Evolutionary conservation across 2,329 filamentous ascomycete genomes (phyloP).

Genomic region (Clonostachys sp.): DNA sequence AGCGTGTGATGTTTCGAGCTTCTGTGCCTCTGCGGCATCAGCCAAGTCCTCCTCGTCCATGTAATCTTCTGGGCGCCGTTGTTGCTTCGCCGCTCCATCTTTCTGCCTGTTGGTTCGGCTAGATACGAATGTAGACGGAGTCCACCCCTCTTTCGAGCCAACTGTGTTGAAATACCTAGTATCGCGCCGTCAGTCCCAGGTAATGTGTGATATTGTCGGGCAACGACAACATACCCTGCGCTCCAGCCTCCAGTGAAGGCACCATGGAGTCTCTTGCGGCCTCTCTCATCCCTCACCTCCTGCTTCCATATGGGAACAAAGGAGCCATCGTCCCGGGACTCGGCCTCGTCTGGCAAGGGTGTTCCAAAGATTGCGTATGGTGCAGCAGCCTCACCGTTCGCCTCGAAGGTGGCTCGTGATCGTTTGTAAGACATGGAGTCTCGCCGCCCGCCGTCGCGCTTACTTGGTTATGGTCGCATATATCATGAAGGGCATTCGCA

Average conservation of each 20-base stretch:
- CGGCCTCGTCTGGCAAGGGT: constrained; percentile 74
- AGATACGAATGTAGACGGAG: constrained; percentile 85
- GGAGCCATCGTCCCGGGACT: constrained; percentile 81
- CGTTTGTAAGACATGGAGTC: constrained; percentile 72
- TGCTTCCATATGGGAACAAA: constrained; percentile 98
- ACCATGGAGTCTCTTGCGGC: constrained; percentile 85
- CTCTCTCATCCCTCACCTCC: constrained; percentile 89
- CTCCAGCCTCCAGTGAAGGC: constrained; percentile 97
- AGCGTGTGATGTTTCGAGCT: constrained; percentile 65
- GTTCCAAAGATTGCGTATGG: constrained; percentile 81
- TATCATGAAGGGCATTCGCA: constrained; percentile 1
- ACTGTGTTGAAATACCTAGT: constrained; percentile 93
- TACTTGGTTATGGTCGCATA: not conserved
- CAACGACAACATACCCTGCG: constrained; percentile 65
- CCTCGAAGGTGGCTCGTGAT: constrained; percentile 72
- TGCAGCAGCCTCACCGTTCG: constrained; percentile 53
- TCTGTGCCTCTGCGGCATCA: constrained; percentile 74
- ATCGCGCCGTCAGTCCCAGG: not conserved
- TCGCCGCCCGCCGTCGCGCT: no score
- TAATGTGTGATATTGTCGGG: not conserved
- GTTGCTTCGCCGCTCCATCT: constrained; percentile 45
- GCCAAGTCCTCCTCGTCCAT: constrained; percentile 98
- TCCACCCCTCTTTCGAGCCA: constrained; percentile 97
- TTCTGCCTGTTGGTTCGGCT: constrained; percentile 77
- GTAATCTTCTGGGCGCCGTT: constrained; percentile 77